Base-by-base conservation (phyloP, 176 grass and related monocot genomes). In the Secale cereale region DNA sequence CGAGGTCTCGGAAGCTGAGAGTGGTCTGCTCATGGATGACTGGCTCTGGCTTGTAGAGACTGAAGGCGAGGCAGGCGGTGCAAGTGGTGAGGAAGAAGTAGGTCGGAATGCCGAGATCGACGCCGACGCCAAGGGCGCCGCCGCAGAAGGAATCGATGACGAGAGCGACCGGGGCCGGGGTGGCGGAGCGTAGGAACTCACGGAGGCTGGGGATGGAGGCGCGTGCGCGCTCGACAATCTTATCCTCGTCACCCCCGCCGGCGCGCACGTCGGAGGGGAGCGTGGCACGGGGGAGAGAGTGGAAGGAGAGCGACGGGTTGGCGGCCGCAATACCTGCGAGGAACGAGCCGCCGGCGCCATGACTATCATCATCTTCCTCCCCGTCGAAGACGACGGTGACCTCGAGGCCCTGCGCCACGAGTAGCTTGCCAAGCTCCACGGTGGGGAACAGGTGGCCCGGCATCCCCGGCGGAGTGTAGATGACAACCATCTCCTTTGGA, bases 111-210 rank as follows among this genome's bases (percentile, higher is more conserved):
- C n/a, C 77, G 59, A 94, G 78, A 26, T 92, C 82, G 14, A 36
- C 19, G 23, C 87, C 90, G n/a, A 90, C 82, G 48, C 88, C 68
- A 4, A 86, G 30, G n/a, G 87, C 81, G 46, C 75, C 48, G 32
- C 66, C 10, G 73, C 90, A 92, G 71, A 92, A 95, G 19, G 88
- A 84, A 73, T 90, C 90, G 77, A 95, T 6, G 33, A 95, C 20
- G 41, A 90, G 78, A 62, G 80, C 82, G 36, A 2, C 36, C 36
- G 8, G 36, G 37, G 69, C 16, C 2, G 90, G 93, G 8, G 88
- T 35, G 25, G 62, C 19, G 11, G 35, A 65, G 0, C 46, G 62
- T 71, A 87, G 86, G 72, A 82, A 87, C 1, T 67, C 79, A 1
- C 45, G 74, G 69, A 95, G 74, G 10, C 39, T 22, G 0, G 67